Conservation (phyloP, 306 rosid genomes). For the Fragaria ananassa region DNA sequence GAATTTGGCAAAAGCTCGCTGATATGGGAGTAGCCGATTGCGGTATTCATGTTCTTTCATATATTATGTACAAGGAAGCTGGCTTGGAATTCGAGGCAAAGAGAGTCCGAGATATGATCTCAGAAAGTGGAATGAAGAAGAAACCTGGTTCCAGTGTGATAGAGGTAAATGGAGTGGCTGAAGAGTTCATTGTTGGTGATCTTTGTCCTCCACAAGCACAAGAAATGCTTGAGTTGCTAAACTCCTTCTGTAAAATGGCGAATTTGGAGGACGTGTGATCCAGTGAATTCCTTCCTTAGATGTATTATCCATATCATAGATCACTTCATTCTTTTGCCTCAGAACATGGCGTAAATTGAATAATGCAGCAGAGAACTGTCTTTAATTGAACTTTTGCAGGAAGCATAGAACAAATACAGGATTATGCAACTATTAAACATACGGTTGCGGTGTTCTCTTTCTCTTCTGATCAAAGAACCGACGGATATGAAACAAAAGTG, state of each 20-base stretch:
- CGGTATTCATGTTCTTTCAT: slow-evolving; percentile 70
- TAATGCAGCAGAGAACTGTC: neutral
- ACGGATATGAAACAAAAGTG: neutral
- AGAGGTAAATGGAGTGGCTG: slow-evolving; percentile 61
- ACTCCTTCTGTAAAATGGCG: slow-evolving; percentile 33
- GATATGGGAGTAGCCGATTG: slow-evolving; percentile 53
- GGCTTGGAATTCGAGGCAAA: slow-evolving; percentile 76
- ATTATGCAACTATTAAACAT: neutral
- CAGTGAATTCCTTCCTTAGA: neutral
- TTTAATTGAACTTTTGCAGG: neutral
- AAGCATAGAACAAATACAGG: neutral
- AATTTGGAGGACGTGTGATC: slow-evolving; percentile 14
- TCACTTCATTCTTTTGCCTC: neutral
- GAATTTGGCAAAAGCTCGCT: slow-evolving; percentile 62
- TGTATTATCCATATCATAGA: neutral
- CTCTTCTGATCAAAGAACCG: neutral
- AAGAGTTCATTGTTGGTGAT: slow-evolving; percentile 80
- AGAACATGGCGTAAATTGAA: neutral
- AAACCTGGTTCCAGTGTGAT: slow-evolving; percentile 79
- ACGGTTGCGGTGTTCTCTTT: neutral
- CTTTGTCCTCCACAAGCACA: slow-evolving; percentile 64
- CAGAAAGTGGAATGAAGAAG: slow-evolving; percentile 56
- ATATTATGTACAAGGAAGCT: slow-evolving; percentile 64
- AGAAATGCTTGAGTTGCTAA: slow-evolving; percentile 54
- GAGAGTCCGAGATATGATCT: slow-evolving; percentile 48